Evolutionary conservation across 1,284 basidiomycete genomes (phyloP).

Genomic region (Meripilus lineatus): DNA sequence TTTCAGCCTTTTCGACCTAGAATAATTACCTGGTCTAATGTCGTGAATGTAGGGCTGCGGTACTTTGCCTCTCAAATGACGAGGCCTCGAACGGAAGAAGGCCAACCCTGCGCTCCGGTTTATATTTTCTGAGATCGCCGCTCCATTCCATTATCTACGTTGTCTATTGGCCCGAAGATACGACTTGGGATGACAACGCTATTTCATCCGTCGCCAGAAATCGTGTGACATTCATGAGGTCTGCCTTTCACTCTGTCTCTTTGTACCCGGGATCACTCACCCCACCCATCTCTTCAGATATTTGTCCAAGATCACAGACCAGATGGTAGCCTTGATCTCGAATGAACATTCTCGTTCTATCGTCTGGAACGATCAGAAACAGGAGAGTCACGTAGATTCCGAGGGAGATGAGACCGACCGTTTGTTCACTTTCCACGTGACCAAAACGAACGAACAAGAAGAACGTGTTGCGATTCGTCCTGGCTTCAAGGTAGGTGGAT

Average conservation of each 20-base stretch:
- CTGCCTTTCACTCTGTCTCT: neutral
- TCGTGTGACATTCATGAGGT: slow-evolving; percentile 60
- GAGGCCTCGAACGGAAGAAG: neutral
- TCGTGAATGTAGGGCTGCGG: too few species aligned
- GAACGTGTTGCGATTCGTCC: slow-evolving; percentile 38
- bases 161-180: slow-evolving; percentile 58
- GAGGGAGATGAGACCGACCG: slow-evolving; percentile 36
- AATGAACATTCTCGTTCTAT: slow-evolving; percentile 37
- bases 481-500: slow-evolving; percentile 42
- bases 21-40: too few species aligned
- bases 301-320: slow-evolving; percentile 51
- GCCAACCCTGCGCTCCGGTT: slow-evolving; percentile 41
- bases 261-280: neutral
- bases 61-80: too few species aligned
- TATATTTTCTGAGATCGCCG: slow-evolving; percentile 34
- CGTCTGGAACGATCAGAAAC: slow-evolving; percentile 34
- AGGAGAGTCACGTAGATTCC: slow-evolving; percentile 19
- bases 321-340: slow-evolving; percentile 44
- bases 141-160: slow-evolving; percentile 33
- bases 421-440: slow-evolving; percentile 50
- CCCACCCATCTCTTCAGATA: slow-evolving; percentile 33
- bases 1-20: slow-evolving; percentile 4
- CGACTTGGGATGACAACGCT: slow-evolving; percentile 52
- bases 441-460: slow-evolving; percentile 53
- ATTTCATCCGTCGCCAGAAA: slow-evolving; percentile 42